phyloP scores from a whole-genome alignment of 1,284 basidiomycete species.

The Apiotrichum gracile region DNA sequence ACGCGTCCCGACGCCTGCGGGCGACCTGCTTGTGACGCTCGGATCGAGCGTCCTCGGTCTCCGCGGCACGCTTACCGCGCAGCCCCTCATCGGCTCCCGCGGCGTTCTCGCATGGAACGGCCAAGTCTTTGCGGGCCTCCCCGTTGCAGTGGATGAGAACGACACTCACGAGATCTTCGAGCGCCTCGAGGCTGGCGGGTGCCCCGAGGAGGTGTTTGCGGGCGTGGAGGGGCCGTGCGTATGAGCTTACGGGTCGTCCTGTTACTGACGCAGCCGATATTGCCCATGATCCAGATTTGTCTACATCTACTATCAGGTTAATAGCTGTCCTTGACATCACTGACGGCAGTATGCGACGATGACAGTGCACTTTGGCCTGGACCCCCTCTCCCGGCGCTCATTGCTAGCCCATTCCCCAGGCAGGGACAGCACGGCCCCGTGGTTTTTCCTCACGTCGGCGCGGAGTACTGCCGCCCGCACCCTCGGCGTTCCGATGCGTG shows the following conservation, averaged over 20 bases:
- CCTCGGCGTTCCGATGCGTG: conserved; percentile 21
- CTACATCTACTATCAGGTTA: conserved; percentile 70
- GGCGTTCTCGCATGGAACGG: conserved; percentile 84
- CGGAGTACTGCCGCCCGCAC: conserved; percentile 19
- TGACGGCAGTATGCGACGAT: conserved; percentile 46
- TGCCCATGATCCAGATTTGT: conserved; percentile 61
- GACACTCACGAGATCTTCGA: conserved; percentile 68
- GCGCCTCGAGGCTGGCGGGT: conserved; percentile 50
- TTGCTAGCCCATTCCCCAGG: conserved; percentile 54
- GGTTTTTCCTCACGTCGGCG: conserved; percentile 28
- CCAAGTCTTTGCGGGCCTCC: conserved; percentile 70
- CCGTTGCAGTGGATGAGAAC: conserved; percentile 64
- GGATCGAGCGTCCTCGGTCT: conserved; percentile 74
- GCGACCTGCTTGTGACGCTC: conserved; percentile 48
- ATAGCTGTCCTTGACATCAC: conserved; percentile 7
- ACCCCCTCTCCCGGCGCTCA: conserved; percentile 86
- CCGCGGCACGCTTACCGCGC: conserved; percentile 61
- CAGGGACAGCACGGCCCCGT: neutral
- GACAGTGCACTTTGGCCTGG: conserved; percentile 70
- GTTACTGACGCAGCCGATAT: neutral
- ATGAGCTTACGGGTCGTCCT: neutral
- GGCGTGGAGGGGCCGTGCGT: conserved; percentile 81
- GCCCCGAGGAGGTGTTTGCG: conserved; percentile 55
- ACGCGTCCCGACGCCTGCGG: neutral
- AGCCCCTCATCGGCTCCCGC: conserved; percentile 59